Evolutionary conservation across 129 eudicot species (phyloP), one percentile per base, ranked within the genome.

Genomic region (Chrysanthemum makinoi): DNA sequence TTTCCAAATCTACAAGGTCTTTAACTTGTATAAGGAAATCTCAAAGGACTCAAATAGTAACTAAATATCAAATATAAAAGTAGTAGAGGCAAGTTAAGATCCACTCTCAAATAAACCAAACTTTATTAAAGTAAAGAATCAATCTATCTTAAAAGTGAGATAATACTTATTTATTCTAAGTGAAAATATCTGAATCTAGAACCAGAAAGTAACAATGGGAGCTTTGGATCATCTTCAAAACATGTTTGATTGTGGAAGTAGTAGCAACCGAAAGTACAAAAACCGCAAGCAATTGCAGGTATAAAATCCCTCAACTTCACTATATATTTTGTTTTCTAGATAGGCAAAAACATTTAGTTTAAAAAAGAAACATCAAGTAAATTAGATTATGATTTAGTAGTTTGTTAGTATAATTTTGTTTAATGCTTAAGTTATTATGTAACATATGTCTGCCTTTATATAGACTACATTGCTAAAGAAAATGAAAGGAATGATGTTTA

Each of bases 221-320:
- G 96, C 83, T 77, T 66, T 91, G 53, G 97, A 88, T 78, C 95
- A 88, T 84, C 86, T 91, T 49, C 80, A 88, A 12, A 73, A 86
- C 67, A 79, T 83, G 33, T 91, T 88, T 69, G 90, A 91, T 68
- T 91, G 92, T 60, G 76, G 86, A 28, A 51, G 79, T 66, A 83
- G 86, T 58, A 69, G 80, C 63, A 54, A 65, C 67, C 71, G 72
- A 65, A 84, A 85, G 74, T 84, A 70, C 92, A 88, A 86, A 80
- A 85, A 80, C 30, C 97, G 95, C 81, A 91, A 76, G 67, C 97
- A 82, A 55, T 82, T 91, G 39, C 97, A 91, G 97, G 97, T 86
- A 66, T 16, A 8, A 3, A 0, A 12, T 17, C 44, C 15, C 44
- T 64, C 28, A 44, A 6, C 46, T 18, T 17, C 60, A 7, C 35